Percentiles rank a stretch among this genome's conserved stretches.
phyloP scores from a whole-genome alignment of 805 yeast genomes.

The Cyberlindnera xishuangbannaensis region DNA sequence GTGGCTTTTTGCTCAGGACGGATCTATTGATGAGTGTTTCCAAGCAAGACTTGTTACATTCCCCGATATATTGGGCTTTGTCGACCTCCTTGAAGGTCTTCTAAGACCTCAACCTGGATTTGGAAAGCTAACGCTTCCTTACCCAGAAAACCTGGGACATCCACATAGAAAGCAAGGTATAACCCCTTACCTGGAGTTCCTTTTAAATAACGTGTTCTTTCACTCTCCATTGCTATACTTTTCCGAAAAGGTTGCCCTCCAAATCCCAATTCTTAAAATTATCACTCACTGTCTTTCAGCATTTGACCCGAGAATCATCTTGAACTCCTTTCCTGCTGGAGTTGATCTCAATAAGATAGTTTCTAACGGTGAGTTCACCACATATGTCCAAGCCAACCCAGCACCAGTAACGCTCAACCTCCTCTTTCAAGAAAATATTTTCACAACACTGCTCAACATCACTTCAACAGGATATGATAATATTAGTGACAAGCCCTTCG shows the following conservation, averaged over 20 bases:
- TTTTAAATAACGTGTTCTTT: conserved; percentile 60
- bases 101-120: conserved; percentile 29
- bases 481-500: conserved; percentile 34
- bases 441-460: conserved; percentile 49
- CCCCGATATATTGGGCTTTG: conserved; percentile 57
- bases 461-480: conserved; percentile 56
- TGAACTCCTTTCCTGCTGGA: conserved; percentile 47
- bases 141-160: conserved; percentile 59
- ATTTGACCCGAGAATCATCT: conserved; percentile 47
- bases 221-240: conserved; percentile 39
- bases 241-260: conserved; percentile 37
- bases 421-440: conserved; percentile 54
- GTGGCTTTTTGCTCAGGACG: conserved; percentile 48
- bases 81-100: conserved; percentile 38
- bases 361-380: conserved; percentile 36
- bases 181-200: conserved; percentile 74
- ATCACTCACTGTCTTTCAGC: conserved; percentile 41
- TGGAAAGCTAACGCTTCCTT: conserved; percentile 39
- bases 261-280: conserved; percentile 46
- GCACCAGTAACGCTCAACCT: conserved; percentile 59
- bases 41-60: conserved; percentile 41
- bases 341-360: conserved; percentile 46
- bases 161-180: conserved; percentile 60
- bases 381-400: conserved; percentile 61
- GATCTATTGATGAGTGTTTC: conserved; percentile 39